Conservation (phyloP, 2,329 filamentous ascomycete genomes). For the Monosporascus sp. region DNA sequence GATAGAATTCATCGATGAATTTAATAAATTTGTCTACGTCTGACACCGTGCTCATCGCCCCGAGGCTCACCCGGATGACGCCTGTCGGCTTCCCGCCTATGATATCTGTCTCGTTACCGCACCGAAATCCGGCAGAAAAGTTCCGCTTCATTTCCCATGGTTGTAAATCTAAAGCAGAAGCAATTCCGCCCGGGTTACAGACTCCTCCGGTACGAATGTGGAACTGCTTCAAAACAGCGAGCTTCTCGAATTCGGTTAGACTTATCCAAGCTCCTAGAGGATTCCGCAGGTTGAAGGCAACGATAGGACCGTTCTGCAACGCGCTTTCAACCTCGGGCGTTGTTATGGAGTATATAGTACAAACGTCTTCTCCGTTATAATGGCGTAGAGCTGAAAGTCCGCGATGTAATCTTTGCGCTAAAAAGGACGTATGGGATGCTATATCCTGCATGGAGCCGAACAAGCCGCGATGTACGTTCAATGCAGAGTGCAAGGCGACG, state of each 20-base stretch:
- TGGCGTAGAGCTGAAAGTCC: slow-evolving; percentile 60
- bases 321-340: slow-evolving; percentile 24
- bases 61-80: slow-evolving; percentile 77
- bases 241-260: slow-evolving; percentile 79
- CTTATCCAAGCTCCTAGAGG: slow-evolving; percentile 68
- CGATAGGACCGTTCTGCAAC: slow-evolving; percentile 59
- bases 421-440: slow-evolving; percentile 62
- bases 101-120: slow-evolving; percentile 77
- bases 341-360: slow-evolving; percentile 54
- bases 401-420: slow-evolving; percentile 55
- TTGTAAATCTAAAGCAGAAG: slow-evolving; percentile 64
- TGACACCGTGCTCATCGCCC: slow-evolving; percentile 76
- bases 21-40: slow-evolving; percentile 69
- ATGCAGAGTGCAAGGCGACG: slow-evolving; percentile 70
- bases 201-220: slow-evolving; percentile 84
- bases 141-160: slow-evolving; percentile 81
- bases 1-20: slow-evolving; percentile 69
- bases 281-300: slow-evolving; percentile 79
- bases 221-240: slow-evolving; percentile 71
- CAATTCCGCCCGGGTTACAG: slow-evolving; percentile 87
- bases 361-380: slow-evolving; percentile 61
- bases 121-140: slow-evolving; percentile 79
- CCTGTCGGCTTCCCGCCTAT: slow-evolving; percentile 83
- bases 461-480: slow-evolving; percentile 62
- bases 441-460: slow-evolving; percentile 68